phyloP scores from a whole-genome alignment of 495 filamentous ascomycete genomes.

The Daldinia childiae region DNA sequence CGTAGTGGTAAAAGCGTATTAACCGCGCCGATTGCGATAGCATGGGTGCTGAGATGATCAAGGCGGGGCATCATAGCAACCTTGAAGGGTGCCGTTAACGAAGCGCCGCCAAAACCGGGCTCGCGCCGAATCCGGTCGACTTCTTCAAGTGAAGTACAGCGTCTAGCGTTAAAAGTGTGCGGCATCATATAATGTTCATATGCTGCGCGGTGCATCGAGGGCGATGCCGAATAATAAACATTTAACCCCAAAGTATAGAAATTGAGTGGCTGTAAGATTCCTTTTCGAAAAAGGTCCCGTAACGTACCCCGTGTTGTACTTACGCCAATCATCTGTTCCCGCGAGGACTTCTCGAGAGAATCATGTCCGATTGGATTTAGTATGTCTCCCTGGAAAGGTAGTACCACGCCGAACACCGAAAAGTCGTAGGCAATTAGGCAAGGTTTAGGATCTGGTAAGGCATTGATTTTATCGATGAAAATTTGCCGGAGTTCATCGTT shows the following conservation, averaged over 20 bases:
- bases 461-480: constrained; percentile 61
- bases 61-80: constrained; percentile 74
- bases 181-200: constrained; percentile 75
- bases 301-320: constrained; percentile 60
- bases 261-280: constrained; percentile 70
- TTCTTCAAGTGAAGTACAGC: constrained; percentile 69
- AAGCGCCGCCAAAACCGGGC: constrained; percentile 76
- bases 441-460: constrained; percentile 63
- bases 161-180: constrained; percentile 73
- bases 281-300: constrained; percentile 64
- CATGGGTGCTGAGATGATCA: constrained; percentile 76
- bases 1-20: constrained; percentile 84
- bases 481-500: constrained; percentile 66
- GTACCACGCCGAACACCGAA: constrained; percentile 72
- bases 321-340: constrained; percentile 54
- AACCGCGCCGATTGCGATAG: constrained; percentile 80
- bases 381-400: constrained; percentile 72
- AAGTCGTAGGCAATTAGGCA: constrained; percentile 78
- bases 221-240: constrained; percentile 78
- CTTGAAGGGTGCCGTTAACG: constrained; percentile 79
- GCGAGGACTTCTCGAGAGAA: constrained; percentile 61
- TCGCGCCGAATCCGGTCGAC: constrained; percentile 70
- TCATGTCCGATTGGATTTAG: constrained; percentile 76
- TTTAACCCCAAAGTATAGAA: constrained; percentile 80
- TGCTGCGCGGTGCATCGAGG: constrained; percentile 82